Percentiles rank a stretch among this genome's conserved stretches.
These are phyloP conservation scores for Sporothrix schenckii DNA, from an alignment of 2,329 filamentous ascomycete species.

Conservation along the genomic window DNA sequence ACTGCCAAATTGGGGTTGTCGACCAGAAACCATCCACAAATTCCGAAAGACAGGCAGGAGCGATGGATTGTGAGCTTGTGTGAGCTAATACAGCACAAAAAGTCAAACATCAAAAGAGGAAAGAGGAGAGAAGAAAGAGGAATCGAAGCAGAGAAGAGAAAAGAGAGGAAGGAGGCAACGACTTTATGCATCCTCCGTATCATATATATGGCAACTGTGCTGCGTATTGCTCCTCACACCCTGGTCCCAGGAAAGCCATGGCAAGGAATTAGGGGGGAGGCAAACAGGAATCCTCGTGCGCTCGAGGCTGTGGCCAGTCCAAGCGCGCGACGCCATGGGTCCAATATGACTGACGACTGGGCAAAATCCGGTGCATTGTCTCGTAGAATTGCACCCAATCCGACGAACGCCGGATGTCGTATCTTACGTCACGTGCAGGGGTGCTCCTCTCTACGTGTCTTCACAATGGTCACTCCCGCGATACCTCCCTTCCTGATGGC, in stretches of 20 bases:
- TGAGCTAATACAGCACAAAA: not conserved
- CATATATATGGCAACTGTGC: not conserved
- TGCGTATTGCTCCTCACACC: not conserved
- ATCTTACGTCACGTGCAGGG: conserved; percentile 16
- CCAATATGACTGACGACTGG: conserved; percentile 11
- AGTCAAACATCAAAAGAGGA: not conserved
- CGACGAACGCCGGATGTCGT: not conserved
- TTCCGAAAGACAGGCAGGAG: not conserved
- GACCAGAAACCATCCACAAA: not conserved
- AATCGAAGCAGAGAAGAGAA: not conserved
- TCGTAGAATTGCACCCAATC: conserved; percentile 15
- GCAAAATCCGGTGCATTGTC: conserved; percentile 11
- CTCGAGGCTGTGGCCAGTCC: conserved; percentile 9
- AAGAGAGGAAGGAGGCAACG: conserved; percentile 12
- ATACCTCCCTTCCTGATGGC: too few species aligned
- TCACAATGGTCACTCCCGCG: not conserved
- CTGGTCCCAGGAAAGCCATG: not conserved
- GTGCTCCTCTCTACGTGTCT: not conserved
- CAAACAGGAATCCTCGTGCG: conserved; percentile 12
- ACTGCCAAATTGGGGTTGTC: not conserved
- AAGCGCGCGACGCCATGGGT: conserved; percentile 13
- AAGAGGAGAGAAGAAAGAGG: not conserved
- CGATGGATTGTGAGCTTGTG: not conserved
- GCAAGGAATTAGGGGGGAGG: not conserved
- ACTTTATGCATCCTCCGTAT: conserved; percentile 2